Conservation (phyloP, 148 eudicot genomes). For the Agrostemma githago region DNA sequence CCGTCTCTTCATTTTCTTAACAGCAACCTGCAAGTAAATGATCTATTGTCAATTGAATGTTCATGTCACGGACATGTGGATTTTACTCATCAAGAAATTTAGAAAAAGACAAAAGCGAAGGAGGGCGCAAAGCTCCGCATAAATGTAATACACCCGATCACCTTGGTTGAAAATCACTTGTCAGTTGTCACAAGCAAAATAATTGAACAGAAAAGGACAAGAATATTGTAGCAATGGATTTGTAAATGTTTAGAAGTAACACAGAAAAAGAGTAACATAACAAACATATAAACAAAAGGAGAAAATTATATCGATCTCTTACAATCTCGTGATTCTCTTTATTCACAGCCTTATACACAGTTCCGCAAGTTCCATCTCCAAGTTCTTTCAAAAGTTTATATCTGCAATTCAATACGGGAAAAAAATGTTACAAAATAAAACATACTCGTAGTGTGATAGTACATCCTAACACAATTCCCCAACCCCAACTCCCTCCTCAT, state of each 20-base stretch:
- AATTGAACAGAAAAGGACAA: not conserved
- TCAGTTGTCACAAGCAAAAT: not conserved
- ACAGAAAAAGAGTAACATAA: not conserved
- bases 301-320: constrained; percentile 26
- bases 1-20: constrained; percentile 93
- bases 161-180: not conserved
- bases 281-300: not conserved
- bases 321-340: constrained; percentile 75
- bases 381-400: constrained; percentile 74
- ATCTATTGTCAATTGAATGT: constrained; percentile 9
- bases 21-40: constrained; percentile 64
- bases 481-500: too few species aligned
- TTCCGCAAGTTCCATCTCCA: constrained; percentile 96
- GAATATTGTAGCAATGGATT: not conserved
- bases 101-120: not conserved
- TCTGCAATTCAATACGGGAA: constrained; percentile 37
- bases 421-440: not conserved
- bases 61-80: not conserved
- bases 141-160: not conserved
- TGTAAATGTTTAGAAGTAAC: not conserved
- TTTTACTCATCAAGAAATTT: not conserved
- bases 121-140: not conserved
- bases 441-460: not conserved
- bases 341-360: constrained; percentile 86
- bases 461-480: too few species aligned